Conservation (phyloP, 1,284 basidiomycete species). For the Rhodotorula sp. region DNA sequence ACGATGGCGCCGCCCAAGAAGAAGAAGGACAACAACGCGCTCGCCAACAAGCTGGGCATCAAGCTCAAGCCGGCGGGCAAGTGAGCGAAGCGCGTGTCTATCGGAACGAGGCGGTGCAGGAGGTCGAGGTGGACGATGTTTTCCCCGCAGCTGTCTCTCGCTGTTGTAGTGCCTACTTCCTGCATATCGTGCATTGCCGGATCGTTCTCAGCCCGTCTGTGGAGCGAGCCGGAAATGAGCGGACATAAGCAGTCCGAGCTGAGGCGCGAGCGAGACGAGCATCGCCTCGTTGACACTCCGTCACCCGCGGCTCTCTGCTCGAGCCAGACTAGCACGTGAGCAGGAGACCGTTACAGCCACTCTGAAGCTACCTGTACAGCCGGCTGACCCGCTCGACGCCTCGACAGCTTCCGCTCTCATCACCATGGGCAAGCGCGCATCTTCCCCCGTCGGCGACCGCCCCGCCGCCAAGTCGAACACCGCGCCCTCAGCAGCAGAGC, state of each 20-base stretch:
- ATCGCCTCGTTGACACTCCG: too few relatives aligned
- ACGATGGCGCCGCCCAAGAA: slow-evolving; percentile 40
- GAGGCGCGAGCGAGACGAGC: too few relatives aligned
- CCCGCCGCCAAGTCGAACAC: slow-evolving; percentile 22
- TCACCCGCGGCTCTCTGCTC: too few relatives aligned
- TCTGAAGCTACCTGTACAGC: too few relatives aligned
- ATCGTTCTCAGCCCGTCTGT: too few relatives aligned
- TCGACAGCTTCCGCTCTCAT: background rate
- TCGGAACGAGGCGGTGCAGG: background rate
- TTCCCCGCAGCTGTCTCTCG: background rate
- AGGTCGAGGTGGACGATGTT: background rate
- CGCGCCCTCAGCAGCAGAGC: slow-evolving; percentile 26
- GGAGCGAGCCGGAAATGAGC: too few relatives aligned
- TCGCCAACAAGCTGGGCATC: slow-evolving; percentile 43
- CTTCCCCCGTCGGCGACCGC: slow-evolving; percentile 34
- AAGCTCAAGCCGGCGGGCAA: slow-evolving; percentile 30
- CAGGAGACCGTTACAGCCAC: too few relatives aligned
- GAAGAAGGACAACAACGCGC: slow-evolving; percentile 42
- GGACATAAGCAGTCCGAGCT: too few relatives aligned
- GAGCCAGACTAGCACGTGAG: too few relatives aligned
- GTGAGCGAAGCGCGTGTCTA: background rate
- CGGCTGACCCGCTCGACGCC: background rate
- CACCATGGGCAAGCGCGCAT: slow-evolving; percentile 39
- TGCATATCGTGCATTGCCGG: too few relatives aligned
- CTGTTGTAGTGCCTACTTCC: background rate